A percentile compares a stretch with the other conserved stretches of the same genome.
Evolutionary conservation across 371 early-diverging fungal genomes (phyloP).

Genomic region (Mucor lusitanicus): DNA sequence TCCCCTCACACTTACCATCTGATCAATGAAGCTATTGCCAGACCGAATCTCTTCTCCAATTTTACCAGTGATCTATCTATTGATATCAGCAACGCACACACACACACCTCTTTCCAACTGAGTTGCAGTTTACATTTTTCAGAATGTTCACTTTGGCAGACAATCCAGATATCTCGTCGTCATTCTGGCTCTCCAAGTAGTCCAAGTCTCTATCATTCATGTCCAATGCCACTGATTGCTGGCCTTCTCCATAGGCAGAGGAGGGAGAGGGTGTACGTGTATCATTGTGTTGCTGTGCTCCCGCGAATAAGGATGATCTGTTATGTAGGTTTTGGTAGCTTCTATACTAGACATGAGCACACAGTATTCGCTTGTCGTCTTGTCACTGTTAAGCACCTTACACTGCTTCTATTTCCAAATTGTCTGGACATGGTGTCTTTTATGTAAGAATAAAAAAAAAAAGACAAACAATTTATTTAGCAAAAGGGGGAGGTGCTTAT

Average conservation of each 20-base stretch:
- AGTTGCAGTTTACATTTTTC: slow-evolving; percentile 39
- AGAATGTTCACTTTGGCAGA: slow-evolving; percentile 50
- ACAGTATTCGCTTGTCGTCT: background rate
- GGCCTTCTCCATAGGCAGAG: slow-evolving; percentile 5
- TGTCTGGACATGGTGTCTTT: slow-evolving; percentile 38
- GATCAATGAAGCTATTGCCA: slow-evolving; percentile 48
- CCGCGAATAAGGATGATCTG: slow-evolving; percentile 42
- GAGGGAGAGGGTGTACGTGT: slow-evolving; percentile 32
- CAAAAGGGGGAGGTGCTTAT: background rate
- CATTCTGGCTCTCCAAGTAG: slow-evolving; percentile 52
- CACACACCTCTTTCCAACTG: background rate
- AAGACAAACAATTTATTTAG: background rate
- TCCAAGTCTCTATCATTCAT: slow-evolving; percentile 53
- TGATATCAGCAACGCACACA: background rate
- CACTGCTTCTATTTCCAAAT: slow-evolving; percentile 42
- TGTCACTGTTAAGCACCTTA: slow-evolving; percentile 26
- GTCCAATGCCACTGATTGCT: slow-evolving; percentile 22
- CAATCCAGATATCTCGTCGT: slow-evolving; percentile 47
- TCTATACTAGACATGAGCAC: slow-evolving; percentile 13
- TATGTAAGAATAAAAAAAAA: background rate
- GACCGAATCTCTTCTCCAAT: slow-evolving; percentile 54
- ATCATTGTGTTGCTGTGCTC: slow-evolving; percentile 15
- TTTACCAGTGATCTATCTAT: slow-evolving; percentile 46
- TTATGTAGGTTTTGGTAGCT: slow-evolving; percentile 53
- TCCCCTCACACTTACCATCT: slow-evolving; percentile 36